Percentiles rank a stretch among this genome's conserved stretches.
Conservation (phyloP, 345 rosid species). For the Sisymbrium altissimum region DNA sequence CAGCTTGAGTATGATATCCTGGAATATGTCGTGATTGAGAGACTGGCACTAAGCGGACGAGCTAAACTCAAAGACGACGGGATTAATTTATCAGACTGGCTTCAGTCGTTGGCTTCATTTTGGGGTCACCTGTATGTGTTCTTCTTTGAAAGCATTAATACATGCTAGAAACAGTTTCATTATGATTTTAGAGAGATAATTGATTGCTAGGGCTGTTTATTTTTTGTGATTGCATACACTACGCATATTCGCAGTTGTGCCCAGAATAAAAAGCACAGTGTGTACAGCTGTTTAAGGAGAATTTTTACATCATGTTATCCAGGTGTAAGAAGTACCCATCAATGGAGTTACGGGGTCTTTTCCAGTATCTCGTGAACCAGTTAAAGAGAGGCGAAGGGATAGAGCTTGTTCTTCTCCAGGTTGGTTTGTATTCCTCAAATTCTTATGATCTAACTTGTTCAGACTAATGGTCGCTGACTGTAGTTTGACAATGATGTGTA, state of each 20-base stretch:
- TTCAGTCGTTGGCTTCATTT: conserved; percentile 96
- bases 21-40: conserved; percentile 98
- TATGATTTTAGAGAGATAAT: background rate
- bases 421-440: conserved; percentile 25
- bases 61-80: conserved; percentile 98
- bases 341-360: conserved; percentile 97
- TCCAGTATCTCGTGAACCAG: conserved; percentile 97
- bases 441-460: conserved; percentile 12
- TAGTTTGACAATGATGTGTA: conserved; percentile 37
- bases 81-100: conserved; percentile 98
- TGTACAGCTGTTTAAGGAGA: background rate
- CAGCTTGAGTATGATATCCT: conserved; percentile 98
- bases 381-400: conserved; percentile 93
- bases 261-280: background rate
- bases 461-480: conserved; percentile 21
- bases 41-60: conserved; percentile 90
- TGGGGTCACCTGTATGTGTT: conserved; percentile 99
- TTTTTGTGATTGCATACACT: background rate
- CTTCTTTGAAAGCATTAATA: conserved; percentile 28
- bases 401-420: conserved; percentile 98
- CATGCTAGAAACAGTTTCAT: conserved; percentile 5
- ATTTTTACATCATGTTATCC: conserved; percentile 15
- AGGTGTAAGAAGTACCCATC: conserved; percentile 99
- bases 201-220: background rate
- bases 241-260: conserved; percentile 3